A percentile compares a stretch with the other conserved stretches of the same genome.
Conservation (phyloP, 768 basidiomycete genomes). For the Boletus barrowsii region DNA sequence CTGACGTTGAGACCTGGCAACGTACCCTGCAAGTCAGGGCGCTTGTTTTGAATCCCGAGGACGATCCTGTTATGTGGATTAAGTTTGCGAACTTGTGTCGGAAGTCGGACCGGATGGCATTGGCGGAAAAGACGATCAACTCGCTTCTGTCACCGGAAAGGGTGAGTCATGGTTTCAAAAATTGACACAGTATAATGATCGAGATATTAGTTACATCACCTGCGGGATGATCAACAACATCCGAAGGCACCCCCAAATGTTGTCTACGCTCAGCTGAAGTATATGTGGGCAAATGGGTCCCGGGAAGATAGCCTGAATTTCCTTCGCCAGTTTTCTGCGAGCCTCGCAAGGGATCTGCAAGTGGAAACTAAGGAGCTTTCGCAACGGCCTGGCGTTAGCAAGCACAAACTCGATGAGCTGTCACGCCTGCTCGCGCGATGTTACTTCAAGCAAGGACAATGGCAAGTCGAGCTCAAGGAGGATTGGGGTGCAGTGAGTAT, state of each 20-base stretch:
- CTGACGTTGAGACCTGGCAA: constrained; percentile 99
- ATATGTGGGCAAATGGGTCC: constrained; percentile 87
- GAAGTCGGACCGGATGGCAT: constrained; percentile 88
- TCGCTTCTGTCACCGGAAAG: constrained; percentile 79
- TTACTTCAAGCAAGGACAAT: constrained; percentile 94
- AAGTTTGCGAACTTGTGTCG: constrained; percentile 98
- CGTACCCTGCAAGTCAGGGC: constrained; percentile 94
- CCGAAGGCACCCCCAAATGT: constrained; percentile 89
- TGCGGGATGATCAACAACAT: constrained; percentile 50
- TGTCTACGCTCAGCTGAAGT: constrained; percentile 94
- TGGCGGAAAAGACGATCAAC: constrained; percentile 96
- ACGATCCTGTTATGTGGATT: constrained; percentile 98
- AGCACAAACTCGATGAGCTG: constrained; percentile 63
- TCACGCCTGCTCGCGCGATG: constrained; percentile 92
- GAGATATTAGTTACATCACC: constrained; percentile 38
- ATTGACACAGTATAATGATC: neutral
- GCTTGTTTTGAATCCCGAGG: constrained; percentile 87
- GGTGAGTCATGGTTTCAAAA: constrained; percentile 33
- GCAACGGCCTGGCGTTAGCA: constrained; percentile 50
- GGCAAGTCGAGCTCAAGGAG: constrained; percentile 82
- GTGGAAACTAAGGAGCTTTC: constrained; percentile 51
- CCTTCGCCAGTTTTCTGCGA: constrained; percentile 78
- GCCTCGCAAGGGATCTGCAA: constrained; percentile 71
- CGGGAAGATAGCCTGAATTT: constrained; percentile 77
- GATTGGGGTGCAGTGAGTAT: constrained; percentile 71